Conservation (phyloP, 768 basidiomycete genomes). For the Lyophyllum semitale region DNA sequence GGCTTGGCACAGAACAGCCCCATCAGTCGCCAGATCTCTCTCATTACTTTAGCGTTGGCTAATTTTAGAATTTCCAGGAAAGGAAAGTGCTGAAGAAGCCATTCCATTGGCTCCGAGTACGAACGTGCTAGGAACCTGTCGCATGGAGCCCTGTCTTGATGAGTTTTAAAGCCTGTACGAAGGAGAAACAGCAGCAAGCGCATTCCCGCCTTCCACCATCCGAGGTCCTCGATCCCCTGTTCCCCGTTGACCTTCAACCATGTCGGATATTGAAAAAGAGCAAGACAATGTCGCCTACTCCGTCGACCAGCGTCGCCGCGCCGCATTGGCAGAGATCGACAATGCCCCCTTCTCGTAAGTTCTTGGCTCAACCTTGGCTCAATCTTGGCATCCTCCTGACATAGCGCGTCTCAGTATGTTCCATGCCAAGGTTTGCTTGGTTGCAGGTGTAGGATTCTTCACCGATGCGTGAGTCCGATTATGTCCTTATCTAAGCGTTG, state of each 20-base stretch:
- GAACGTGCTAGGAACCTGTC: conserved; percentile 32
- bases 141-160: conserved; percentile 13
- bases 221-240: conserved; percentile 2
- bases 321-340: conserved; percentile 85
- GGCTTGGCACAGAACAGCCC: not conserved
- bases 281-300: conserved; percentile 35
- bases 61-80: not conserved
- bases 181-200: not conserved
- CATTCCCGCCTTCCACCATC: conserved; percentile 1
- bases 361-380: not conserved
- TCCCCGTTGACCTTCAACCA: conserved; percentile 8
- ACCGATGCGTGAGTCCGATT: conserved; percentile 65
- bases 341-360: conserved; percentile 81
- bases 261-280: conserved; percentile 38
- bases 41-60: not conserved
- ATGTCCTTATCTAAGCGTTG: not conserved
- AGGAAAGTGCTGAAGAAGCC: conserved; percentile 8
- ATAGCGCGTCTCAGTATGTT: conserved; percentile 59
- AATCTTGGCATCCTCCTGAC: conserved; percentile 4
- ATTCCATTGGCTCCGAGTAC: conserved; percentile 30
- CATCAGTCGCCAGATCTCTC: not conserved
- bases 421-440: conserved; percentile 75
- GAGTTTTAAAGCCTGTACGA: conserved; percentile 5
- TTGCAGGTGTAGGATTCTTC: conserved; percentile 87
- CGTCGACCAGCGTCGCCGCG: conserved; percentile 74